phyloP scores from a whole-genome alignment of 129 eudicot species.

The Tagetes patula region DNA sequence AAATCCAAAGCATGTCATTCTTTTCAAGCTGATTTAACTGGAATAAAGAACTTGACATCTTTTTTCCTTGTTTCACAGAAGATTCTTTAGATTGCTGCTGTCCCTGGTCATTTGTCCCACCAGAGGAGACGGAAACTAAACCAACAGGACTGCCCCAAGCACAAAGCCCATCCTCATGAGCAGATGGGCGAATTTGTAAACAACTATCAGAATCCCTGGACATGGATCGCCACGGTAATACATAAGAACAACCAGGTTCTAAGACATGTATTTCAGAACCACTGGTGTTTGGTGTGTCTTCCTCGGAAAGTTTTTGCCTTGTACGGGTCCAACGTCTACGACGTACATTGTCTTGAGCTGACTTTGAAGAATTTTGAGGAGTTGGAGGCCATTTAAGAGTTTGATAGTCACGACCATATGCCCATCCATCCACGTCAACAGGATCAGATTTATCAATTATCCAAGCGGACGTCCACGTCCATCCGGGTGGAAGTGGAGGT shows the following conservation, averaged over 20 bases:
- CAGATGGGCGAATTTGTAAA: constrained; percentile 74
- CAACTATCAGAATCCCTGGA: constrained; percentile 59
- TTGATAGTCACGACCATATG: constrained; percentile 53
- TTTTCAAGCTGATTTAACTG: constrained; percentile 78
- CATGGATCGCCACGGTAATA: constrained; percentile 84
- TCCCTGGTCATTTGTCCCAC: constrained; percentile 50
- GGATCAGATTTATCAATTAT: constrained; percentile 50
- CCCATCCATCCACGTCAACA: constrained; percentile 65
- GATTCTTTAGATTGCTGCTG: constrained; percentile 54
- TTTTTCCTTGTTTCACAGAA: constrained; percentile 57
- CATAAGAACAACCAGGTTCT: constrained; percentile 57
- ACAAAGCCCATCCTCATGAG: constrained; percentile 42
- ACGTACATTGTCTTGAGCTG: constrained; percentile 44
- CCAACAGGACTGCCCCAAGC: constrained; percentile 79
- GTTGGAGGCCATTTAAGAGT: constrained; percentile 59
- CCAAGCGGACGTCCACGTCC: constrained; percentile 60
- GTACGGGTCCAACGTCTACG: constrained; percentile 62
- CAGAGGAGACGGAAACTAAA: constrained; percentile 33
- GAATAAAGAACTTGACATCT: constrained; percentile 41
- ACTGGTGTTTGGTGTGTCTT: constrained; percentile 18
- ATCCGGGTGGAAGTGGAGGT: constrained; percentile 61
- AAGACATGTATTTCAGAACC: constrained; percentile 39
- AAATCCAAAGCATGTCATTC: constrained; percentile 75
- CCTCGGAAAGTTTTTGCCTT: constrained; percentile 41
- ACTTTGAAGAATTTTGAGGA: constrained; percentile 46